A percentile compares a stretch with the other conserved stretches of the same genome.
These are phyloP conservation scores for Eutrema salsugineum DNA, from an alignment of 441 rosid genomes.

Conservation along the genomic window DNA sequence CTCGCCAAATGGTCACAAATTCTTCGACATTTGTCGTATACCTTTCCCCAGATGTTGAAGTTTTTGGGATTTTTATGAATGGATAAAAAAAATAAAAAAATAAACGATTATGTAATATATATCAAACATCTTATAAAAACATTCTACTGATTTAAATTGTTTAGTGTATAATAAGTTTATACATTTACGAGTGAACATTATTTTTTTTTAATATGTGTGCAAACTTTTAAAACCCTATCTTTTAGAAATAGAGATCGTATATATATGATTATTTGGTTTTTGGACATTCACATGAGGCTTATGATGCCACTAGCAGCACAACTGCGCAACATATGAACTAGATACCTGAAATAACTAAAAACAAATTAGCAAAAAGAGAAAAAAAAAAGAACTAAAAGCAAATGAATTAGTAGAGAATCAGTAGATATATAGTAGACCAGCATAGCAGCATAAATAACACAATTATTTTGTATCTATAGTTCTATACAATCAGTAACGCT, in stretches of 20 bases:
- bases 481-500: too few species aligned
- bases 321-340: not conserved
- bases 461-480: too few species aligned
- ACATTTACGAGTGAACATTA: too few species aligned
- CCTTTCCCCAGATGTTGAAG: not conserved
- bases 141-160: too few species aligned
- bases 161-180: too few species aligned
- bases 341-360: not conserved
- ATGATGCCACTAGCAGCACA: not conserved
- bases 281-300: not conserved
- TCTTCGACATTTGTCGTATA: not conserved
- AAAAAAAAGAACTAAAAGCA: too few species aligned
- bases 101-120: not conserved
- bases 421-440: too few species aligned
- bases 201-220: too few species aligned
- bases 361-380: too few species aligned
- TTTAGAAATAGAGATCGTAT: not conserved
- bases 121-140: not conserved
- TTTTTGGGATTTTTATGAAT: not conserved
- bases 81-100: not conserved
- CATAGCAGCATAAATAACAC: too few species aligned
- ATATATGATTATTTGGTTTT: not conserved
- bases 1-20: not conserved
- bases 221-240: too few species aligned
- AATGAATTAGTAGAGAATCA: too few species aligned